Conservation (phyloP, 2,329 filamentous ascomycete species). For the Aspergillus sp. region DNA sequence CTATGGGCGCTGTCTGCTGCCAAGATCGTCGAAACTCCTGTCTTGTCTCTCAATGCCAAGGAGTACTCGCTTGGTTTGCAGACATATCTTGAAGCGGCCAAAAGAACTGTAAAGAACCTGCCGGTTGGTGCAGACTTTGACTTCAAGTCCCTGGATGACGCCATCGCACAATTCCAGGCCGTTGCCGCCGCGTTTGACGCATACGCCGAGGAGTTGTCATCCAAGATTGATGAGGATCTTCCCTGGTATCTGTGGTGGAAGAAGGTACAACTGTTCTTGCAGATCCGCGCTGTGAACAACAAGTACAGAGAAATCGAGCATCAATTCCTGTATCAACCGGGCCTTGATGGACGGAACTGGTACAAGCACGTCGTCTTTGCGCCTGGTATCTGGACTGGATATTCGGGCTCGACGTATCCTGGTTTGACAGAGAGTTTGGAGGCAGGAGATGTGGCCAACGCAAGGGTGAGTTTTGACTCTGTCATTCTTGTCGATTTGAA, state of each 20-base stretch:
- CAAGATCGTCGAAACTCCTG: constrained; percentile 54
- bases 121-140: constrained; percentile 24
- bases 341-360: constrained; percentile 74
- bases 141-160: constrained; percentile 43
- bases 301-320: constrained; percentile 82
- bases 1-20: constrained; percentile 57
- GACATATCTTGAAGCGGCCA: constrained; percentile 33
- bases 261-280: constrained; percentile 56
- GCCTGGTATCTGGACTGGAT: constrained; percentile 85
- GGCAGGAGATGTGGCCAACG: constrained; percentile 40
- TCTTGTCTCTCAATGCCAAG: constrained; percentile 58
- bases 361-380: constrained; percentile 96
- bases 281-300: constrained; percentile 62
- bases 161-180: constrained; percentile 45
- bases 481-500: background rate
- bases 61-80: constrained; percentile 57
- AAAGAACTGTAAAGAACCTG: constrained; percentile 20
- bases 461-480: constrained; percentile 41
- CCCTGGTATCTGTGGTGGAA: constrained; percentile 75
- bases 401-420: constrained; percentile 65
- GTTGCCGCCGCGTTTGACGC: constrained; percentile 47
- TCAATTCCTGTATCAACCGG: constrained; percentile 66
- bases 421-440: constrained; percentile 59
- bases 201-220: constrained; percentile 40
- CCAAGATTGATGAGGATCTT: constrained; percentile 48